Evolutionary conservation across 176 grass and related monocot genomes (phyloP), one percentile per base, ranked within the genome.

Genomic region (Secale cereale): DNA sequence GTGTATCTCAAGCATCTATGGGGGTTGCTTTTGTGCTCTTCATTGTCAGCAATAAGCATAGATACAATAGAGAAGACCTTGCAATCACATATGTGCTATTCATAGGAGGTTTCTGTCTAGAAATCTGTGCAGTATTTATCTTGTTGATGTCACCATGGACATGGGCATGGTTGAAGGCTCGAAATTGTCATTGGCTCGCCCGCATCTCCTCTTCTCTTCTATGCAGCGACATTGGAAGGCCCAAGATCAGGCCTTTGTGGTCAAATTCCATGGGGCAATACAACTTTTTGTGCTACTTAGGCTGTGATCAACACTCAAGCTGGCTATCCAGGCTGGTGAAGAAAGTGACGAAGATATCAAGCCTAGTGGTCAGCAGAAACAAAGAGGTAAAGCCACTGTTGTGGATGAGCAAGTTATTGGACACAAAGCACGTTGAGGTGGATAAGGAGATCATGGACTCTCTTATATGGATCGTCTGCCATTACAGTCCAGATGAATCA

Each of bases 41-140:
- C 14, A 2, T 67, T 37, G 20, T 31, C 37, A 17, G 15, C 15
- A 13, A 77, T 11, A 65, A 26, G 27, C 20, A 20, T 2, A 1
- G 0, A 2, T 85, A 85, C 3, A 77, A 12, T 10, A 36, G 2
- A 26, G 5, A 0, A 14, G 82, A 77, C 26, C 7, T 85, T 54
- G 60, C 61, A 56, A 56, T 77, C 29, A 85, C 73, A 2, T 85
- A 77, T 19, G 15, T 2, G 45, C 20, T 83, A 33, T 84, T 76
- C 35, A 6, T 36, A 0, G 82, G 82, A 9, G 28, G 12, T 8
- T 36, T 76, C 8, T 7, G 35, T n/a, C 40, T 84, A 0, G 71
- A 84, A 52, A 2, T 35, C 4, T 76, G 20, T 76, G 54, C 70
- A 39, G 1, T 76, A 5, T 13, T 66, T 65, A 5, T 9, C 0